These are phyloP conservation scores for Penicillium sp. DNA, from an alignment of 2,329 filamentous ascomycete genomes.

Conservation along the genomic window DNA sequence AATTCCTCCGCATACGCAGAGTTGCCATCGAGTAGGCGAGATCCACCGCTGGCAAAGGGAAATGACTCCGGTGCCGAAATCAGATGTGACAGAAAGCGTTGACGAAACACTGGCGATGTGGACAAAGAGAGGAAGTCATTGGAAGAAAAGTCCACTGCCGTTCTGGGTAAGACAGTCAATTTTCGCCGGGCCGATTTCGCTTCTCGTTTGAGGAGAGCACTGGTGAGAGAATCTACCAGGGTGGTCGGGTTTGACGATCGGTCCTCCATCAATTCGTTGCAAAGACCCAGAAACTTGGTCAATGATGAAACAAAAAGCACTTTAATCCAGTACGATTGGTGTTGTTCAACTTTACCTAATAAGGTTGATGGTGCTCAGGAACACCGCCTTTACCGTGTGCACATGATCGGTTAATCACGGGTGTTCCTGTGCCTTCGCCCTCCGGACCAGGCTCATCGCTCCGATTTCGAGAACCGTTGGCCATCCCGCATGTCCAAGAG, in stretches of 20 bases:
- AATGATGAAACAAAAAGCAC: background rate
- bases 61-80: conserved; percentile 28
- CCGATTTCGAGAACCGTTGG: background rate
- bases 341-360: background rate
- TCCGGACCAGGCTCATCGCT: no score
- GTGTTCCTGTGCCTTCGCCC: background rate
- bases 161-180: conserved; percentile 42
- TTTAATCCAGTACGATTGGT: background rate
- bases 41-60: conserved; percentile 54
- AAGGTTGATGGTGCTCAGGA: background rate
- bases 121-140: conserved; percentile 61
- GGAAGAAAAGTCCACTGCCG: conserved; percentile 55
- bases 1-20: conserved; percentile 54
- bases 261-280: background rate
- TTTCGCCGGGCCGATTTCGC: conserved; percentile 41
- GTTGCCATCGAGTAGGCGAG: conserved; percentile 61
- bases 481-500: background rate
- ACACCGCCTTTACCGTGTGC: no score
- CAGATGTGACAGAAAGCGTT: conserved; percentile 46
- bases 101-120: conserved; percentile 42
- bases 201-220: conserved; percentile 36
- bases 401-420: conserved; percentile 7
- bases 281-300: background rate
- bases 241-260: conserved; percentile 9
- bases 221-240: conserved; percentile 27